phyloP scores from a whole-genome alignment of 306 rosid species.

The Quillaja saponaria region DNA sequence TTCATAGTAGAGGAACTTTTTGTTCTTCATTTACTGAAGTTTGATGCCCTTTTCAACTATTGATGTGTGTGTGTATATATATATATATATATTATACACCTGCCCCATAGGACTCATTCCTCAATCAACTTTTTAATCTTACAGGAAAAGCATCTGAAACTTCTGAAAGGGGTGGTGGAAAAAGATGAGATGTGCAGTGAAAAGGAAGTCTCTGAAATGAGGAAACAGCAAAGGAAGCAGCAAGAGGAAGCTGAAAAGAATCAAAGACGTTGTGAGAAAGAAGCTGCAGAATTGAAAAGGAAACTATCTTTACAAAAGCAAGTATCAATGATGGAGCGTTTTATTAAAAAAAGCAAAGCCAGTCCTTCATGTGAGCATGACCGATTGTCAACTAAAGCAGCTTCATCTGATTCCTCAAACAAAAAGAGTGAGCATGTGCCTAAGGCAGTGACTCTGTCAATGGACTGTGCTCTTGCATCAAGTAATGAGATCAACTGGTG shows the following conservation, averaged over 20 bases:
- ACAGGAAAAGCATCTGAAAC: constrained; percentile 61
- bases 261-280: constrained; percentile 71
- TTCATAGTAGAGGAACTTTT: neutral
- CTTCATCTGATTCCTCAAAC: constrained; percentile 32
- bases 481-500: constrained; percentile 40
- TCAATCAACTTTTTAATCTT: constrained; percentile 16
- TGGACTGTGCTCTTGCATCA: constrained; percentile 68
- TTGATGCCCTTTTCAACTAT: constrained; percentile 11
- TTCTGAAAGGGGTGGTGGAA: constrained; percentile 49
- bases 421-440: constrained; percentile 38
- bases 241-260: constrained; percentile 74
- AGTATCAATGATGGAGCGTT: constrained; percentile 88
- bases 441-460: constrained; percentile 58
- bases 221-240: constrained; percentile 66
- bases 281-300: constrained; percentile 69
- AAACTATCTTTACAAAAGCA: constrained; percentile 70
- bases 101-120: neutral
- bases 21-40: constrained; percentile 5
- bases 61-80: neutral
- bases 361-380: constrained; percentile 39
- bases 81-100: neutral
- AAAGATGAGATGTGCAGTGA: constrained; percentile 55
- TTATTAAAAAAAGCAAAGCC: constrained; percentile 65
- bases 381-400: constrained; percentile 38
- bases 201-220: constrained; percentile 51